Evolutionary conservation across 2,329 filamentous ascomycete genomes (phyloP).

Genomic region (Phyllosticta citrichinensis): DNA sequence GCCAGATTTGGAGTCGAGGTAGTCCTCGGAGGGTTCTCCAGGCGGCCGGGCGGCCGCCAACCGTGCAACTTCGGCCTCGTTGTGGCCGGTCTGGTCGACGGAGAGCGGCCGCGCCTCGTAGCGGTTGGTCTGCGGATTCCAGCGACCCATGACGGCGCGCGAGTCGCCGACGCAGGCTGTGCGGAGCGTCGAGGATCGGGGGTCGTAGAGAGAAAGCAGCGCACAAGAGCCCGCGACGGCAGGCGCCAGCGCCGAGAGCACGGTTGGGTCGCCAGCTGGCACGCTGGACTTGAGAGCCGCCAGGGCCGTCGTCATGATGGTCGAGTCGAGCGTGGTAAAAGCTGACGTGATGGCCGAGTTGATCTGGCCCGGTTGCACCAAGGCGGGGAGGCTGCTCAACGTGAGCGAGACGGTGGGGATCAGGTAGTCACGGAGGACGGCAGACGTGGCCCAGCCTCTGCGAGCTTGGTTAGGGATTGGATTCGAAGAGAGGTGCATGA

Average conservation of each 20-base stretch:
- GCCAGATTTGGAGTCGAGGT: slow-evolving; percentile 45
- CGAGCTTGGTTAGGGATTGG: not conserved
- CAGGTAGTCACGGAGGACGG: slow-evolving; percentile 31
- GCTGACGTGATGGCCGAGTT: slow-evolving; percentile 47
- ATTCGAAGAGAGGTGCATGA: not conserved
- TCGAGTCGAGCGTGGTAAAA: slow-evolving; percentile 49
- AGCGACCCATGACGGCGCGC: slow-evolving; percentile 51
- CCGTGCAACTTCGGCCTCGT: slow-evolving; percentile 46
- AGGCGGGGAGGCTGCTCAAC: slow-evolving; percentile 21
- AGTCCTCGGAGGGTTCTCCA: slow-evolving; percentile 42
- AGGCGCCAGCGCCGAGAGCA: slow-evolving; percentile 22
- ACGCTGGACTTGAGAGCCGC: slow-evolving; percentile 22
- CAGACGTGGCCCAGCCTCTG: slow-evolving; percentile 35
- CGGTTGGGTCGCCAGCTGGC: slow-evolving; percentile 18
- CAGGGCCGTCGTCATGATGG: slow-evolving; percentile 38
- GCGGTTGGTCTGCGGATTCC: slow-evolving; percentile 30
- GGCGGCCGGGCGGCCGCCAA: slow-evolving; percentile 48
- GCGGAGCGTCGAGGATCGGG: slow-evolving; percentile 41
- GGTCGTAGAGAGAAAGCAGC: slow-evolving; percentile 53
- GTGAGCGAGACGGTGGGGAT: slow-evolving; percentile 34
- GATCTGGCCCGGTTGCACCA: slow-evolving; percentile 37
- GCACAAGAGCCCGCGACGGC: slow-evolving; percentile 52
- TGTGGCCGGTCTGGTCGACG: slow-evolving; percentile 56
- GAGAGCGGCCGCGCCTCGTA: slow-evolving; percentile 49
- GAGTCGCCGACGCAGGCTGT: slow-evolving; percentile 61